Percentiles rank a stretch among this genome's conserved stretches.
Evolutionary conservation across 106 monocot species (phyloP).

Genomic region (Acorus calamus): DNA sequence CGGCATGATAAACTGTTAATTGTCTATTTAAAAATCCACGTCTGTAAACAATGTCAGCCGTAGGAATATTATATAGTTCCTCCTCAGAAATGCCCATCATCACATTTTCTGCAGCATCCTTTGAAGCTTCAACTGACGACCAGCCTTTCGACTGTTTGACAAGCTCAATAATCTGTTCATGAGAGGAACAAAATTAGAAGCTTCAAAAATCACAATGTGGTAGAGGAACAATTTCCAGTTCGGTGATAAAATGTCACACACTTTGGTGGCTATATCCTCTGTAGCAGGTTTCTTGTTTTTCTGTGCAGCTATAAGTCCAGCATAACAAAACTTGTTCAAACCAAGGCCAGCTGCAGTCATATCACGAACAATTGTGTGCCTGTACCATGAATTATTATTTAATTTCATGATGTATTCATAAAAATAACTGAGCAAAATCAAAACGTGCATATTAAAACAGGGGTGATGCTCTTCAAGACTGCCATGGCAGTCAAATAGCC

Average conservation of each 20-base stretch:
- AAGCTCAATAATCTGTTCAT: slow-evolving; percentile 71
- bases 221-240: not conserved
- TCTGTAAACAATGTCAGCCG: slow-evolving; percentile 73
- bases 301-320: slow-evolving; percentile 82
- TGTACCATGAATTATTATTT: slow-evolving; percentile 19
- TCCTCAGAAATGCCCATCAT: slow-evolving; percentile 96
- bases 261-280: slow-evolving; percentile 64
- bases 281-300: slow-evolving; percentile 70
- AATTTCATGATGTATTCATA: not conserved
- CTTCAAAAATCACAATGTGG: not conserved
- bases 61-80: slow-evolving; percentile 88
- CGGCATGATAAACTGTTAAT: slow-evolving; percentile 84
- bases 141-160: slow-evolving; percentile 95
- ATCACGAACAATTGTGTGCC: slow-evolving; percentile 88
- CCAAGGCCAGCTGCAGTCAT: slow-evolving; percentile 97
- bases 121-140: slow-evolving; percentile 67
- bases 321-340: slow-evolving; percentile 94
- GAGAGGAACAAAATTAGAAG: slow-evolving; percentile 6
- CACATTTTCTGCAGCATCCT: slow-evolving; percentile 79
- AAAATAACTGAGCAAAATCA: too few species aligned
- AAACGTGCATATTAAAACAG: too few species aligned
- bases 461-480: too few species aligned
- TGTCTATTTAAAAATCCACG: slow-evolving; percentile 51
- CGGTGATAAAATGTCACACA: slow-evolving; percentile 12
- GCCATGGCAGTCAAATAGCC: too few species aligned